These are phyloP conservation scores for Streptanthus diversifolius DNA, from an alignment of 345 rosid genomes.

Conservation along the genomic window DNA sequence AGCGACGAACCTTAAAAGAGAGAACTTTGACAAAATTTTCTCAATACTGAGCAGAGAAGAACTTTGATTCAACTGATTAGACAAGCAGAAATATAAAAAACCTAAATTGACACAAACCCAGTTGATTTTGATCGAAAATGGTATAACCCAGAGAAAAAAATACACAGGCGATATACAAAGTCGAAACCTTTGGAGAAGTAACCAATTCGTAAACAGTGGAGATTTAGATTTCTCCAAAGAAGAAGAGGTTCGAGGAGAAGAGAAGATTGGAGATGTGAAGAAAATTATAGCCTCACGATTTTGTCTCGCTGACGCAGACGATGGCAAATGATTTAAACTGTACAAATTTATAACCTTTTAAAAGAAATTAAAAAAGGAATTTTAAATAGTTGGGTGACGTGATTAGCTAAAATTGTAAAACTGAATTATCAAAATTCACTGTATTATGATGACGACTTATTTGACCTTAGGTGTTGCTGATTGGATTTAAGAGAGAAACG, in stretches of 20 bases:
- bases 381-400: slow-evolving; percentile 12
- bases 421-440: not conserved
- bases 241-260: not conserved
- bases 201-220: not conserved
- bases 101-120: slow-evolving; percentile 9
- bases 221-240: not conserved
- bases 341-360: not conserved
- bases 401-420: not conserved
- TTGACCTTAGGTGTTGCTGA: slow-evolving; percentile 26
- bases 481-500: not conserved
- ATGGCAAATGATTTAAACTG: not conserved
- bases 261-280: not conserved
- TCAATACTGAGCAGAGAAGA: not conserved
- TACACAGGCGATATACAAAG: not conserved
- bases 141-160: not conserved
- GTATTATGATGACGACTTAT: slow-evolving; percentile 6
- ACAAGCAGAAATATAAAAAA: not conserved
- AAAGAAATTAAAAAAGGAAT: not conserved
- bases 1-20: slow-evolving; percentile 9
- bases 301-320: slow-evolving; percentile 19
- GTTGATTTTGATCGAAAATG: not conserved
- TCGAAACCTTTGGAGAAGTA: not conserved
- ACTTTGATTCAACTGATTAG: not conserved
- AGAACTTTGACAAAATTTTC: not conserved
- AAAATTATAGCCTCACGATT: slow-evolving; percentile 21